Percentiles rank a stretch among this genome's conserved stretches.
Evolutionary conservation across 2,329 filamentous ascomycete genomes (phyloP).

Genomic region (Tympanopsis confertula): DNA sequence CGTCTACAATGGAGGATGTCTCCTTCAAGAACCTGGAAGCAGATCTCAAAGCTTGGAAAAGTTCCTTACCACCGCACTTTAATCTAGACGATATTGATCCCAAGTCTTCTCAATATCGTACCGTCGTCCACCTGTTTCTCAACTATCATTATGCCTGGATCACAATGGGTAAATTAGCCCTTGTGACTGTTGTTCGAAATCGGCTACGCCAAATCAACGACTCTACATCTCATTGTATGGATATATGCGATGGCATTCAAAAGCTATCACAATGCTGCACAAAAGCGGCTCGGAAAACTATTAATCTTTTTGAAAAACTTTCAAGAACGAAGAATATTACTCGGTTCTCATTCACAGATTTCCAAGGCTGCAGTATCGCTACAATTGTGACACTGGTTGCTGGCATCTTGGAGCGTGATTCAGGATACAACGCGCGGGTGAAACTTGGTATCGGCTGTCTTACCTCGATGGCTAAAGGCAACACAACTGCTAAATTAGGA

Average conservation of each 20-base stretch:
- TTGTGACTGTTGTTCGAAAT: conserved; percentile 16
- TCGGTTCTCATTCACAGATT: conserved; percentile 24
- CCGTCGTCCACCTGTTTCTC: conserved; percentile 19
- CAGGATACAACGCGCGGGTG: conserved; percentile 14
- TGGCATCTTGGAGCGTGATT: conserved; percentile 19
- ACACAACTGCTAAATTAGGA: conserved; percentile 13
- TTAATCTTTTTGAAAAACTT: conserved; percentile 17
- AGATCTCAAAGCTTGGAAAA: conserved; percentile 18
- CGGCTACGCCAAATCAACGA: conserved; percentile 9
- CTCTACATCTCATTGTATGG: conserved; percentile 1
- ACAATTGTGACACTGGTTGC: conserved; percentile 20
- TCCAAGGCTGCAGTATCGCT: conserved; percentile 23
- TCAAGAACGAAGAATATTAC: conserved; percentile 15
- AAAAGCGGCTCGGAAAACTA: conserved; percentile 17
- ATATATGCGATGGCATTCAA: conserved; percentile 5
- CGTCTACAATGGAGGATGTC: too few species aligned
- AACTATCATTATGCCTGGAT: conserved; percentile 25
- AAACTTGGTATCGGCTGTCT: conserved; percentile 18
- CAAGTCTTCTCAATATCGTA: conserved; percentile 14
- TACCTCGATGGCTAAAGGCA: conserved; percentile 18
- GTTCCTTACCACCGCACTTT: conserved; percentile 12
- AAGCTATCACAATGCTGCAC: conserved; percentile 13
- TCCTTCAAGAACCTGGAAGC: conserved; percentile 5
- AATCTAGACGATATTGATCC: conserved; percentile 14
- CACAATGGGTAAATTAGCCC: conserved; percentile 19